These are phyloP conservation scores for Papilionanthe hybrid DNA, from an alignment of 116 monocot species.

Conservation along the genomic window DNA sequence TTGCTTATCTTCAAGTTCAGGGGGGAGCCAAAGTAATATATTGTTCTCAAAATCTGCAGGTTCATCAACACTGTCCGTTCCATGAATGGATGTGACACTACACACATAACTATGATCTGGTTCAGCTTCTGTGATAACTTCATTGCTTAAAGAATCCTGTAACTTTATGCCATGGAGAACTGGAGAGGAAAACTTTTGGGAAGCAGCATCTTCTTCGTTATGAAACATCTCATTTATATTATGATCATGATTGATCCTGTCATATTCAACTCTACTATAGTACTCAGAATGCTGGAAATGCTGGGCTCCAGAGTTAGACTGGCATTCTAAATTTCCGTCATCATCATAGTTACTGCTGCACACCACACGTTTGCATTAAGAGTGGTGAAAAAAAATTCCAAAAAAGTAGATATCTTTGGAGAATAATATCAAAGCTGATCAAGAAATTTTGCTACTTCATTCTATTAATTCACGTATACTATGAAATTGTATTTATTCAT, in stretches of 20 bases:
- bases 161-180: constrained; percentile 24
- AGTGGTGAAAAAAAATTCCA: too few relatives aligned
- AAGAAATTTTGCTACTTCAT: too few relatives aligned
- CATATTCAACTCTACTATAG: constrained; percentile 43
- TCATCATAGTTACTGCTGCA: constrained; percentile 30
- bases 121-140: constrained; percentile 36
- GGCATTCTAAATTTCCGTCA: constrained; percentile 36
- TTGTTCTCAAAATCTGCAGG: constrained; percentile 82
- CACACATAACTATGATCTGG: constrained; percentile 35
- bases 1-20: constrained; percentile 74
- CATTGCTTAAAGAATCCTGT: constrained; percentile 23
- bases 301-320: constrained; percentile 40
- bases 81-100: constrained; percentile 59
- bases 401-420: too few relatives aligned
- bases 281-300: constrained; percentile 33
- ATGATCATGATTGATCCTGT: constrained; percentile 28
- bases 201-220: constrained; percentile 23
- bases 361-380: too few relatives aligned
- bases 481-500: too few relatives aligned
- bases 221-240: constrained; percentile 21
- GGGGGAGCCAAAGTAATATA: constrained; percentile 77
- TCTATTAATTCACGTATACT: too few relatives aligned
- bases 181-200: constrained; percentile 26
- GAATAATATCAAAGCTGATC: too few relatives aligned
- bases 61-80: constrained; percentile 47